Conservation (phyloP, 768 basidiomycete genomes). For the Lentinula edodes region DNA sequence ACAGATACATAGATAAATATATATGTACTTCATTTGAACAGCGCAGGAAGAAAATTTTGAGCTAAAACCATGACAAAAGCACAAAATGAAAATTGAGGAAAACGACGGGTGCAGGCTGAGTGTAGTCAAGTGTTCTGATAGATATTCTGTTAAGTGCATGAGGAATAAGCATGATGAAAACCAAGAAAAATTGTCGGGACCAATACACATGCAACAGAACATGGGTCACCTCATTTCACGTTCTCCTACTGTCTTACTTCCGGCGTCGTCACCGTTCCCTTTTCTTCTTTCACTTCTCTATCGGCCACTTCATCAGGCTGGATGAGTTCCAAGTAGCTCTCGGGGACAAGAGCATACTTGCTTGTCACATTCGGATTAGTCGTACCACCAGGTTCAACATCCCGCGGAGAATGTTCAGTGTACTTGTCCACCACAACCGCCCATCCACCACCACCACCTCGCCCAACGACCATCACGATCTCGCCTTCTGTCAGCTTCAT, state of each 20-base stretch:
- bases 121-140: not conserved
- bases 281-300: conserved; percentile 6
- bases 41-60: conserved; percentile 12
- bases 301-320: conserved; percentile 36
- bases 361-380: conserved; percentile 4
- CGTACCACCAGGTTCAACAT: not conserved
- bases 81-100: not conserved
- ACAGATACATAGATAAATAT: not conserved
- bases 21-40: not conserved
- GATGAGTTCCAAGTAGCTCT: conserved; percentile 66
- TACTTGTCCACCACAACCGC: conserved; percentile 55
- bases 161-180: too few relatives aligned
- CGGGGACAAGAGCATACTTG: conserved; percentile 68
- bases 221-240: not conserved
- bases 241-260: not conserved
- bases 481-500: conserved; percentile 78
- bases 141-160: too few relatives aligned
- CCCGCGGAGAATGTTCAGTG: conserved; percentile 13
- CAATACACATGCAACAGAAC: not conserved
- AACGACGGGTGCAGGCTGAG: not conserved
- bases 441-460: conserved; percentile 72
- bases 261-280: not conserved
- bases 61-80: conserved; percentile 3
- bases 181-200: too few relatives aligned
- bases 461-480: conserved; percentile 63